Base-by-base conservation (phyloP, 164 flowering plant genomes). In the Liriodendron chinense region DNA sequence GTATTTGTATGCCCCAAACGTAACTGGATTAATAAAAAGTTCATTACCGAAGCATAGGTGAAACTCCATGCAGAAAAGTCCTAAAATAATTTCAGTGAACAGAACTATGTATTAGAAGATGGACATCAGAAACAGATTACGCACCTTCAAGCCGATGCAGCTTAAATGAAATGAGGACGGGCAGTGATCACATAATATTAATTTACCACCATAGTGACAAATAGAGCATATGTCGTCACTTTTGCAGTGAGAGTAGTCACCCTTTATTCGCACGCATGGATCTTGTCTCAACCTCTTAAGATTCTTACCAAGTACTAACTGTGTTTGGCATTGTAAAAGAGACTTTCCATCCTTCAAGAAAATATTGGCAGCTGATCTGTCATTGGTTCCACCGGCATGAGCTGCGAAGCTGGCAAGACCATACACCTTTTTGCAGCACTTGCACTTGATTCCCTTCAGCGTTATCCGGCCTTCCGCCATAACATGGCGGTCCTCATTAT, bases 301-400 rank as follows among this genome's bases (percentile, higher is more conserved):
- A 47, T 78, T 73, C 18, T 49, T 72, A 56, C 70, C 62, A 12
- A 62, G 59, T 59, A 81, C 24, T 34, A 90, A 23, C 80, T 91
- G 83, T 77, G 61, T 74, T 78, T 88, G 91, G 81, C 98, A 94
- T 9, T 93, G 90, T 65, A 89, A 34, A 70, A 96, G 81, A 74
- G 98, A 94, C 85, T 91, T 89, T 0, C 97, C 98, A 85, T 94
- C 91, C 68, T 81, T 84, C 82, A 94, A 72, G 80, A 86, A 88
- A 9, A 96, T 91, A 77, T 84, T 80, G 34, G 87, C 90, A 68
- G 92, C 76, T 9, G 98, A 91, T 7, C 78, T 78, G 49, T 20
- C 71, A 76, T 2, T 21, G 18, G 10, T 78, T 77, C 90, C 78
- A 34, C 90, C 94, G 65, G 94, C 96, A 85, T 96, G 99, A 79